Base-by-base conservation (phyloP, 176 grass and related monocot species). In the Echinochloa phyllopogon region DNA sequence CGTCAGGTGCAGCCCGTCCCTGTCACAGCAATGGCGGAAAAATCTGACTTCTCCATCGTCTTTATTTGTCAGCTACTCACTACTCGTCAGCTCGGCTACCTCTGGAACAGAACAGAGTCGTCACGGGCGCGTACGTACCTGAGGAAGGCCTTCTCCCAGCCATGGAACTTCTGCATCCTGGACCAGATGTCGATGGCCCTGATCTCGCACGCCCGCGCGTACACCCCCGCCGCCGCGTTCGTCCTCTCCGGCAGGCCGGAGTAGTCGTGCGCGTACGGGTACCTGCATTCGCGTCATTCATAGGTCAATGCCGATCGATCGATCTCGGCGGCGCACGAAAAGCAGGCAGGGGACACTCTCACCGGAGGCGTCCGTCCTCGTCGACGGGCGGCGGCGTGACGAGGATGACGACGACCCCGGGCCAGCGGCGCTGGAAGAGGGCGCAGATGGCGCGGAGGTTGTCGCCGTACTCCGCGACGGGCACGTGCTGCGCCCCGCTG, bases 1-100 rank as follows among this genome's bases (percentile, higher is more conserved):
- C 18, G 91, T 91, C 65, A 96, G 86, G 83, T 96, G 94, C 45
- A 96, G 75, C 14, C 94, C 94, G 53, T 93, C 91, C 84, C 94
- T 95, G 55, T 8, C 16, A 74, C 4, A 57, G 21, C 41, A 75
- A 76, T 13, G 16, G 27, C 69, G 10, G 10, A 17, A 1, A 1
- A 13, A 40, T 14, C 14, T n/a, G 33, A 14, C 9, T n/a, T 53
- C 5, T 75, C 3, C 33, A 9, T 10, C 20, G 53, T 8, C 1
- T 21, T 21, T 21, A 0, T 21, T 56, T 56, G 18, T 56, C 18
- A 2, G 17, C 70, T 10, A 8, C 6, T 13, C 10, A 0, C 4
- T 1, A 12, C 27, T n/a, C n/a, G n/a, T 3, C 5, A 16, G 44
- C 24, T 50, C 48, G 17, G 49, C 14, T 51, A 3, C 49, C 14